phyloP scores from a whole-genome alignment of 352 stramenopile genomes.

The Phytophthora hybrid region DNA sequence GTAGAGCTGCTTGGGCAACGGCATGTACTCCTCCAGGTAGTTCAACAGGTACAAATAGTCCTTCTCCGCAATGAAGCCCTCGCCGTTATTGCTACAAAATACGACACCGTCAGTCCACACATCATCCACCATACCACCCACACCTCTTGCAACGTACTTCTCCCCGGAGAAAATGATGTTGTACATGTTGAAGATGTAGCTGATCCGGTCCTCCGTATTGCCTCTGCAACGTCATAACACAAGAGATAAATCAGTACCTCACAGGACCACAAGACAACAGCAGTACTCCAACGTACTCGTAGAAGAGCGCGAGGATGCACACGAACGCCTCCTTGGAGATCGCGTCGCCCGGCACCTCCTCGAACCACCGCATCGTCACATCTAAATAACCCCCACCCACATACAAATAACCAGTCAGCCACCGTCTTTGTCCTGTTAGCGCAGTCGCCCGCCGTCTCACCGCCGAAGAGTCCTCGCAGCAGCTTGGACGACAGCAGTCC shows the following conservation, averaged over 20 bases:
- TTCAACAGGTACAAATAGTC: conserved; percentile 79
- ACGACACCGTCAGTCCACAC: neutral
- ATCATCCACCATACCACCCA: neutral
- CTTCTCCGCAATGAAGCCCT: conserved; percentile 71
- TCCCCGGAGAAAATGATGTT: conserved; percentile 76
- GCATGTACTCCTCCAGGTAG: conserved; percentile 68
- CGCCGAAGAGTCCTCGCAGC: conserved; percentile 76
- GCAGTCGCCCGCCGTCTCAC: conserved; percentile 35
- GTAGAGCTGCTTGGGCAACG: conserved; percentile 81
- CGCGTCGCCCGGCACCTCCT: conserved; percentile 56
- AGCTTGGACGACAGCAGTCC: conserved; percentile 82
- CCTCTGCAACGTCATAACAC: conserved; percentile 49
- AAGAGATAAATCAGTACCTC: conserved; percentile 29
- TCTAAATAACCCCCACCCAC: no score
- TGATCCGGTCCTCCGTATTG: conserved; percentile 89
- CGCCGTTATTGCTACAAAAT: conserved; percentile 43
- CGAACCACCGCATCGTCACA: conserved; percentile 71
- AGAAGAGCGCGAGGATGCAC: conserved; percentile 71
- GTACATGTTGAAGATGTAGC: conserved; percentile 90
- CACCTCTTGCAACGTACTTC: conserved; percentile 49
- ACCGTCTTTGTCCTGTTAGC: no score
- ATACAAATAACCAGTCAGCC: no score
- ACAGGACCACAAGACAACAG: neutral
- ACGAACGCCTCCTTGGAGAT: conserved; percentile 84
- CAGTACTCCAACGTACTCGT: conserved; percentile 73